Evolutionary conservation across 257 asterid genomes (phyloP).

Genomic region (Verbena officinalis): DNA sequence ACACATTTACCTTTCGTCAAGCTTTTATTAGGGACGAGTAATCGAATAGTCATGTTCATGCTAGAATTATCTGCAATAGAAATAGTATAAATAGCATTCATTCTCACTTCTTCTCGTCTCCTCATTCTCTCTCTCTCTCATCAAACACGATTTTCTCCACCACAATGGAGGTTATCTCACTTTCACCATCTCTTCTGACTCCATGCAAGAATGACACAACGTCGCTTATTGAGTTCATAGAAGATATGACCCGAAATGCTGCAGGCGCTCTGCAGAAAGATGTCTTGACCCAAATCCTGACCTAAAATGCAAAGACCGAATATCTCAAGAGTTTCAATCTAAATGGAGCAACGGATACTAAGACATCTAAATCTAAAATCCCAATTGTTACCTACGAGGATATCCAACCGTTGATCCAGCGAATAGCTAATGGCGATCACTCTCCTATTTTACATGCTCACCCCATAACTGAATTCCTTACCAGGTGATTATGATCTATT

Average conservation of each 20-base stretch:
- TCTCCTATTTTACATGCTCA: conserved; percentile 45
- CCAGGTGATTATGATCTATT: conserved; percentile 26
- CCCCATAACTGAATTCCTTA: conserved; percentile 46
- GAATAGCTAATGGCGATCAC: conserved; percentile 46
- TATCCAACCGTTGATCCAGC: conserved; percentile 33
- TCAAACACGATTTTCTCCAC: neutral
- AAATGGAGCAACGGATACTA: conserved; percentile 16
- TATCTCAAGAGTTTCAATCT: conserved; percentile 27
- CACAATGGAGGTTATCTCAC: conserved; percentile 26
- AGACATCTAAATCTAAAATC: conserved; percentile 21
- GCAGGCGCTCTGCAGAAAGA: conserved; percentile 29
- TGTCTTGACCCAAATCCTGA: conserved; percentile 35
- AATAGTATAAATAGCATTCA: no score
- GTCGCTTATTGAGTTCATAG: conserved; percentile 39
- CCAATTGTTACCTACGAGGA: conserved; percentile 32
- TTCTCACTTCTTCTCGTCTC: no score
- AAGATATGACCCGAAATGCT: conserved; percentile 38
- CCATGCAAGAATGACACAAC: conserved; percentile 24
- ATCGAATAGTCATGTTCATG: no score
- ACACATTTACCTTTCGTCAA: no score
- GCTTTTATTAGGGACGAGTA: no score
- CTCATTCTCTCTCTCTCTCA: neutral
- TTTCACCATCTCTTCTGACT: conserved; percentile 13
- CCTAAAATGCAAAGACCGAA: conserved; percentile 37
- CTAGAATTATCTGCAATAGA: no score